Conservation (phyloP, 768 basidiomycete genomes). For the Termitomyces sp. region DNA sequence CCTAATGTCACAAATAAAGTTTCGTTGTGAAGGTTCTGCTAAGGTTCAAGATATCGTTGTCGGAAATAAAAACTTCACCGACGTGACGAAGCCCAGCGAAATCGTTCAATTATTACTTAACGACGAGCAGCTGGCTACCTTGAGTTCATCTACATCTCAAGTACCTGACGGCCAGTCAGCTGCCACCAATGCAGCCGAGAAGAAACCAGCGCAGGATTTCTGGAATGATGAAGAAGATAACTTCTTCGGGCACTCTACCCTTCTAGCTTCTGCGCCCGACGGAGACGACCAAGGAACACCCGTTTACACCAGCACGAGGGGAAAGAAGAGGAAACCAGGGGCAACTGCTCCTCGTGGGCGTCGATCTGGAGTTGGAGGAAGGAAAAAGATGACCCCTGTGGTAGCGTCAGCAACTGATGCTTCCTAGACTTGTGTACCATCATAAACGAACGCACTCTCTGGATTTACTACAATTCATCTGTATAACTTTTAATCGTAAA, state of each 20-base stretch:
- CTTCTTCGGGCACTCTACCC: constrained; percentile 65
- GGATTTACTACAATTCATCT: neutral
- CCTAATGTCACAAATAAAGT: constrained; percentile 6
- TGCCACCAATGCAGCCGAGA: constrained; percentile 27
- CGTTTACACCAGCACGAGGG: constrained; percentile 25
- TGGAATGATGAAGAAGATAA: constrained; percentile 89
- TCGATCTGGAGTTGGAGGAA: constrained; percentile 27
- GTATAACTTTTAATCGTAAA: neutral
- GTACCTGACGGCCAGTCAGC: constrained; percentile 26
- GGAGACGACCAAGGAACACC: constrained; percentile 31
- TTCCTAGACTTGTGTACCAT: constrained; percentile 1
- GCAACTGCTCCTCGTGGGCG: constrained; percentile 33
- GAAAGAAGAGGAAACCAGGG: constrained; percentile 38
- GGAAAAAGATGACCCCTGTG: constrained; percentile 25
- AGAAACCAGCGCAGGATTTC: constrained; percentile 50
- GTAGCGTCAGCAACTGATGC: constrained; percentile 1
- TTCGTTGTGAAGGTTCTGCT: constrained; percentile 4
- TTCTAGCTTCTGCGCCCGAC: constrained; percentile 21
- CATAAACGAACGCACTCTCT: constrained; percentile 2
- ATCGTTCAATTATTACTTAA: constrained; percentile 93
- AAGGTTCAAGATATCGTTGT: constrained; percentile 99
- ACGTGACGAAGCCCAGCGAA: constrained; percentile 92
- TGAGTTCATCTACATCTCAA: constrained; percentile 41
- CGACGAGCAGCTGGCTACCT: constrained; percentile 83
- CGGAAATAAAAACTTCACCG: constrained; percentile 92